Conservation (phyloP, 139 green algal genomes). For the Bryopsis sp. region DNA sequence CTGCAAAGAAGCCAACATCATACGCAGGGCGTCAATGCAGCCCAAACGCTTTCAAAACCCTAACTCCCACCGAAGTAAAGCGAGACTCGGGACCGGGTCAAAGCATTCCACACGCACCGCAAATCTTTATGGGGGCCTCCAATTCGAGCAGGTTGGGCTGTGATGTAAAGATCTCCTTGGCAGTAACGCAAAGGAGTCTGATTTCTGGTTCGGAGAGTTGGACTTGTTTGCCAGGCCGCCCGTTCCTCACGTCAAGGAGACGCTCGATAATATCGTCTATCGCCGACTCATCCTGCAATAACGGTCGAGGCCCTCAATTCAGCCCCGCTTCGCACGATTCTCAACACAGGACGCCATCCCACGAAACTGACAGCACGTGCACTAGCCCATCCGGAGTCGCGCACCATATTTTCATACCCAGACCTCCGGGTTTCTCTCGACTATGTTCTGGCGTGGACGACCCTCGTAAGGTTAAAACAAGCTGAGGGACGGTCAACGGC, state of each 20-base stretch:
- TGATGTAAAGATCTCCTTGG: constrained; percentile 90
- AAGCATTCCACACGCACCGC: constrained; percentile 51
- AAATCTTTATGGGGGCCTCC: constrained; percentile 99
- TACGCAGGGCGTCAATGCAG: neutral
- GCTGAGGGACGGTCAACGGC: too few relatives aligned
- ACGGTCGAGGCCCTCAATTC: too few relatives aligned
- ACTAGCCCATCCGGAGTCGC: too few relatives aligned
- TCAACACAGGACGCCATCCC: too few relatives aligned
- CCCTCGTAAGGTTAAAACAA: too few relatives aligned
- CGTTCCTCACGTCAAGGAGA: neutral
- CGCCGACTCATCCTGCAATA: neutral
- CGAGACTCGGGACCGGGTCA: too few relatives aligned
- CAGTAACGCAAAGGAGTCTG: constrained; percentile 78
- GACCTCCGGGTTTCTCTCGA: too few relatives aligned
- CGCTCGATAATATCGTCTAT: neutral
- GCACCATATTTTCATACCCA: too few relatives aligned
- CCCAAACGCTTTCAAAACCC: neutral
- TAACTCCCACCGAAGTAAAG: too few relatives aligned
- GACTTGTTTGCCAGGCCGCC: constrained; percentile 87
- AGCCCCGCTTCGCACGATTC: too few relatives aligned
- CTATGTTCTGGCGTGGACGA: too few relatives aligned
- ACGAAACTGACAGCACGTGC: too few relatives aligned
- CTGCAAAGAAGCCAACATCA: constrained; percentile 29
- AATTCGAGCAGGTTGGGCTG: constrained; percentile 97
- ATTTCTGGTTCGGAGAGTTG: constrained; percentile 90